Evolutionary conservation across 768 basidiomycete genomes (phyloP).

Genomic region (Lentinula sp.): DNA sequence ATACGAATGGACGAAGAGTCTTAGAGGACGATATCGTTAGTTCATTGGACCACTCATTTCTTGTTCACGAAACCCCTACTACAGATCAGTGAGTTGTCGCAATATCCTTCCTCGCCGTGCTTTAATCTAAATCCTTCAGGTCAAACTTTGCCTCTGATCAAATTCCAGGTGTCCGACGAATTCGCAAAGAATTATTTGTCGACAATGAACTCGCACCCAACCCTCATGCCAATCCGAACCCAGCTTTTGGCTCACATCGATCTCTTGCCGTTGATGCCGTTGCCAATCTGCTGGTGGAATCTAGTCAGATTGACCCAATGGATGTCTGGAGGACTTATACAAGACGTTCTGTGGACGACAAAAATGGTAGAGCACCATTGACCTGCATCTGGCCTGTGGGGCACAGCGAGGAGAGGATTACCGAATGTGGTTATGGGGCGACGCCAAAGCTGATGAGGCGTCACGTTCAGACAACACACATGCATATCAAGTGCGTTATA

Average conservation of each 20-base stretch:
- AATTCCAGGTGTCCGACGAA: not conserved
- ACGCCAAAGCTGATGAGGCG: constrained; percentile 4
- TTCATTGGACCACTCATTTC: not conserved
- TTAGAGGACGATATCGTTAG: not conserved
- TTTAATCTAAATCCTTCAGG: not conserved
- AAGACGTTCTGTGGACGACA: not conserved
- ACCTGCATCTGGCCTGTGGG: not conserved
- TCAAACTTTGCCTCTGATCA: not conserved
- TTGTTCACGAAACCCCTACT: not conserved
- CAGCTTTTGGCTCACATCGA: not conserved
- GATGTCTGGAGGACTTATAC: constrained; percentile 4
- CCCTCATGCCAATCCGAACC: not conserved
- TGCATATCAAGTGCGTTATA: constrained; percentile 1
- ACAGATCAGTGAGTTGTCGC: not conserved
- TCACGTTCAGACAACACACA: constrained; percentile 4
- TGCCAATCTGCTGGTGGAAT: not conserved
- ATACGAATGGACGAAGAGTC: not conserved
- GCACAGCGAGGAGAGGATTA: not conserved
- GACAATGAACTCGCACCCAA: not conserved
- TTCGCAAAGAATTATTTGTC: not conserved
- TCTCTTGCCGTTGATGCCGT: not conserved
- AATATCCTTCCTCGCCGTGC: not conserved
- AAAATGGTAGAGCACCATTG: not conserved
- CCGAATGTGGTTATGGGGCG: constrained; percentile 1
- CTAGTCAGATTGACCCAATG: not conserved